Conservation (phyloP, 306 rosid species). For the Sophora flavescens region DNA sequence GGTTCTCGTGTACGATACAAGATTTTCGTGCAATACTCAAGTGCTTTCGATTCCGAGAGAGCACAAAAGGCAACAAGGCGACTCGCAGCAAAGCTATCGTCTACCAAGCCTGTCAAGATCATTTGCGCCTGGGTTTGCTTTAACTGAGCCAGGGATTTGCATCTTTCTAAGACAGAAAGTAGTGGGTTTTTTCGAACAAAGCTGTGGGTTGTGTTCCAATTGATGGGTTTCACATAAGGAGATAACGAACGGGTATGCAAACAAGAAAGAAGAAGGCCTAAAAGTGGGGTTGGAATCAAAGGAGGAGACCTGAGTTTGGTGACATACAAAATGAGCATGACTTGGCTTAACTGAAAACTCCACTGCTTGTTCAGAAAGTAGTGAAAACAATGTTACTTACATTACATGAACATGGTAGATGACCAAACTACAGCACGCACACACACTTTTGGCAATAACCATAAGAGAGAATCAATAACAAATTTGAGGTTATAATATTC, state of each 20-base stretch:
- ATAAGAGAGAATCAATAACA: background rate
- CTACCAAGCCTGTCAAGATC: slow-evolving; percentile 61
- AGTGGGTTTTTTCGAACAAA: slow-evolving; percentile 61
- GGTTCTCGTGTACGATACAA: slow-evolving; percentile 47
- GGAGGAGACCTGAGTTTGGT: slow-evolving; percentile 41
- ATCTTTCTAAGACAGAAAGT: slow-evolving; percentile 68
- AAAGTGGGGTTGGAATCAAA: slow-evolving; percentile 36
- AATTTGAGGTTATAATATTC: slow-evolving; percentile 12
- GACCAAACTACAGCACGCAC: background rate
- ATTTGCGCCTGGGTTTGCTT: slow-evolving; percentile 83
- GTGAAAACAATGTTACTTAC: slow-evolving; percentile 21
- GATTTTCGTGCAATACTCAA: slow-evolving; percentile 63
- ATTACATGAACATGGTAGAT: slow-evolving; percentile 13
- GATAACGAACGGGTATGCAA: slow-evolving; percentile 55
- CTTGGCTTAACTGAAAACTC: background rate
- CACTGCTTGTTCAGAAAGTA: slow-evolving; percentile 17
- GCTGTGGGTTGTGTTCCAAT: slow-evolving; percentile 68
- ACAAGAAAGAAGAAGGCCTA: slow-evolving; percentile 24
- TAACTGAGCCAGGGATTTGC: slow-evolving; percentile 66
- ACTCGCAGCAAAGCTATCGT: slow-evolving; percentile 65
- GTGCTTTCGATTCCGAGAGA: slow-evolving; percentile 60
- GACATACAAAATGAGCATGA: slow-evolving; percentile 45
- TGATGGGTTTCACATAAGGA: slow-evolving; percentile 53
- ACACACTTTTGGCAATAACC: background rate
- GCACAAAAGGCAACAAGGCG: slow-evolving; percentile 84